Evolutionary conservation across 345 rosid species (phyloP), one percentile per base, ranked within the genome.

Genomic region (Dimocarpus longan): DNA sequence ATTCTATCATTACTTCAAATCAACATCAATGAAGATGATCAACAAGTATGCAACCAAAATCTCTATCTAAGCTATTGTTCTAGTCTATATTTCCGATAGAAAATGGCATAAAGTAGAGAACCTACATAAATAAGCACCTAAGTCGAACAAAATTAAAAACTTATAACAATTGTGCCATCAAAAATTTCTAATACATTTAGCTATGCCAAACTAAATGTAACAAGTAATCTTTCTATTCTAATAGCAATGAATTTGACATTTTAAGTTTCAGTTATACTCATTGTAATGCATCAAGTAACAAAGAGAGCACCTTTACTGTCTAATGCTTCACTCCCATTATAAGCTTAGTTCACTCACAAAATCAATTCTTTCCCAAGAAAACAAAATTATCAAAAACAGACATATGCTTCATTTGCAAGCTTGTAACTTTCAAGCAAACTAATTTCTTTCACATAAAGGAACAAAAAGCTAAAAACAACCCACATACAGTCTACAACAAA

Each of bases 1-100:
- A 75, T 44, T 64, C 62, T 9, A 75, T 16, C 69, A 63, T 22
- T 8, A 59, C 40, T 70, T 42, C 60, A n/a, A 50, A 60, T 66
- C 42, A 6, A 63, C 18, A 8, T 65, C 43, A 26, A 60, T 26
- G 28, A 44, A 18, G 46, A 66, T 24, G 71, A 64, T 50, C 62
- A 76, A 66, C 65, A 66, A 50, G 68, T 13, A 66, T 28, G 5
- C 63, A 66, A 8, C 6, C 21, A 12, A 50, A 52, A 7, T 59
- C 28, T 39, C 15, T 37, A 52, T 32, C 21, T 19, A 21, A 9
- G 11, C 32, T 54, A 8, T 66, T 63, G 13, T 39, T 24, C 24
- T 63, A 7, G 12, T 66, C 50, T 8, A n/a, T 39, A 65, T 12
- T 11, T 5, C 10, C 60, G 11, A 60, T 4, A 32, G 5, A 66